Percentiles rank a stretch among this genome's conserved stretches.
These are phyloP conservation scores for Exophiala aquamarina DNA, from an alignment of 2,329 filamentous ascomycete species.

Conservation along the genomic window DNA sequence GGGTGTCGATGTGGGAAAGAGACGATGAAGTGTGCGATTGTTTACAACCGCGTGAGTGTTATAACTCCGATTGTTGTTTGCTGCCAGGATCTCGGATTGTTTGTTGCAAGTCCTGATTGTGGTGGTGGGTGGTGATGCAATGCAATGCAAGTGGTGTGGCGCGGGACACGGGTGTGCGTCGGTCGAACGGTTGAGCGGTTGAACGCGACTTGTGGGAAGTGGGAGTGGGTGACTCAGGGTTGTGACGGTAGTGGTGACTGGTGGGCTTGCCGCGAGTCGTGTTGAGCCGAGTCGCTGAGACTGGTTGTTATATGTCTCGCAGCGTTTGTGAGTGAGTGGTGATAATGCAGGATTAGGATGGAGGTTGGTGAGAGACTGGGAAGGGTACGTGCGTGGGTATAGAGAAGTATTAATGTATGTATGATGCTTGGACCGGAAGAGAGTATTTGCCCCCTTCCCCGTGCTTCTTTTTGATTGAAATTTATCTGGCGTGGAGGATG, in stretches of 20 bases:
- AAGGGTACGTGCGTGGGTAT: background rate
- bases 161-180: background rate
- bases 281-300: conserved; percentile 1
- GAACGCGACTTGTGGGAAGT: conserved; percentile 6
- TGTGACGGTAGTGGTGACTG: conserved; percentile 17
- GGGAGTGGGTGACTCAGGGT: conserved; percentile 5
- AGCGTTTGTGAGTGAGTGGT: background rate
- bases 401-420: conserved; percentile 8
- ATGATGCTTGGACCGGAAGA: conserved; percentile 1
- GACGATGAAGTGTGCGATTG: conserved; percentile 8
- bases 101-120: conserved; percentile 12
- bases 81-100: conserved; percentile 14
- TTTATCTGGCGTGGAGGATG: background rate
- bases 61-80: conserved; percentile 17
- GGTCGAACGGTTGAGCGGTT: conserved; percentile 10
- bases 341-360: background rate
- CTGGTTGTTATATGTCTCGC: conserved; percentile 10
- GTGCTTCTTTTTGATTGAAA: conserved; percentile 11
- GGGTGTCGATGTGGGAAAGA: background rate
- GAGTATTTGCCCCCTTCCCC: conserved; percentile 19
- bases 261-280: conserved; percentile 12
- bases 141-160: conserved; percentile 7
- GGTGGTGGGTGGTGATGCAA: conserved; percentile 24
- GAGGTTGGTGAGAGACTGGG: conserved; percentile 3
- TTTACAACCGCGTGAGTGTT: background rate